Evolutionary conservation across 2,329 filamentous ascomycete species (phyloP).

Genomic region (Colletotrichum sidae): DNA sequence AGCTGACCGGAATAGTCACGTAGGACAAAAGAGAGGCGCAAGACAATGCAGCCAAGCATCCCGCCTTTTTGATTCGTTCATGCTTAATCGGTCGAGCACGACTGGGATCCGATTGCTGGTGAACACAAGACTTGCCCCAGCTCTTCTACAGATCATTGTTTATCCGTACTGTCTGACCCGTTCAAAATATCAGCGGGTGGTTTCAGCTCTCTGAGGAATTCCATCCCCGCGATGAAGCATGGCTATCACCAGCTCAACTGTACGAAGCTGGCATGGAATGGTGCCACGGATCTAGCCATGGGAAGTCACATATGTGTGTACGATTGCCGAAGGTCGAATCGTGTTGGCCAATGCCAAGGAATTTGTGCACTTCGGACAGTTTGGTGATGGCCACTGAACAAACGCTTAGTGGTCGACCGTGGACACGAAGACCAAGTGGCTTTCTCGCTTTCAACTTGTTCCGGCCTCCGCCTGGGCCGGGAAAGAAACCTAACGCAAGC

Average conservation of each 20-base stretch:
- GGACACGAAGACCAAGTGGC: not conserved
- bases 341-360: conserved; percentile 23
- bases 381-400: conserved; percentile 15
- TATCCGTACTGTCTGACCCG: conserved; percentile 12
- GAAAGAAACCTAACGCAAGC: conserved; percentile 14
- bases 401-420: not conserved
- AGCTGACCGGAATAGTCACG: conserved; percentile 36
- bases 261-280: conserved; percentile 11
- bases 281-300: conserved; percentile 46
- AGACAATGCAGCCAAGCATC: conserved; percentile 38
- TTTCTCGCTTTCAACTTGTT: not conserved
- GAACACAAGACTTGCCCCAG: too few relatives aligned
- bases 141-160: too few relatives aligned
- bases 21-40: conserved; percentile 30
- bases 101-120: not conserved
- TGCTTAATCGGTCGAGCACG: conserved; percentile 24
- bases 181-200: conserved; percentile 1
- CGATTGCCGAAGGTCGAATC: conserved; percentile 43
- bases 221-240: conserved; percentile 1
- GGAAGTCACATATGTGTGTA: conserved; percentile 44
- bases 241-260: not conserved
- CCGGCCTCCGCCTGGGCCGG: conserved; percentile 4
- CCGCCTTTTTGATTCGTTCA: not conserved
- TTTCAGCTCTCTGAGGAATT: conserved; percentile 22
- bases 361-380: conserved; percentile 25